A percentile compares a stretch with the other conserved stretches of the same genome.
Conservation (phyloP, 768 basidiomycete species). For the Trametes cingulata region DNA sequence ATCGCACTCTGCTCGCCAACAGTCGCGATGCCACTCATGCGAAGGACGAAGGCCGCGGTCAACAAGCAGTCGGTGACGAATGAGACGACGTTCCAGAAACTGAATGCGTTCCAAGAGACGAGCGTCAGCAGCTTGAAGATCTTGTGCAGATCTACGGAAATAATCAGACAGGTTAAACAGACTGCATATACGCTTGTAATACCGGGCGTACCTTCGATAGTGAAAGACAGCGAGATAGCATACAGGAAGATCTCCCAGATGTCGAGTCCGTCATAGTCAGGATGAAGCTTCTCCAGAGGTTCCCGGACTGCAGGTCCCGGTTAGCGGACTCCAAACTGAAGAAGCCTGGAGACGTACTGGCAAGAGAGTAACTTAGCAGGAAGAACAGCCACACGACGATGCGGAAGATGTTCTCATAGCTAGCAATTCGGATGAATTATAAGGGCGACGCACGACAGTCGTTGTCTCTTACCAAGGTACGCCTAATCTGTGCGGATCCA, state of each 20-base stretch:
- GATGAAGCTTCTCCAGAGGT: slow-evolving; percentile 71
- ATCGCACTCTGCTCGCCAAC: slow-evolving; percentile 38
- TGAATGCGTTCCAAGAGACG: slow-evolving; percentile 78
- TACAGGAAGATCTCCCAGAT: slow-evolving; percentile 82
- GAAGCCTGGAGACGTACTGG: slow-evolving; percentile 48
- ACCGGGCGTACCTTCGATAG: slow-evolving; percentile 65
- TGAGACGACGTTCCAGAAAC: slow-evolving; percentile 74
- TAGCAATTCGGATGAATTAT: no score
- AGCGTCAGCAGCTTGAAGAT: slow-evolving; percentile 70
- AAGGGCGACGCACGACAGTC: no score
- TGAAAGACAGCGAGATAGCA: slow-evolving; percentile 72
- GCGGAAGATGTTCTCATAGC: slow-evolving; percentile 78
- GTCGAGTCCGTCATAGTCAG: slow-evolving; percentile 58
- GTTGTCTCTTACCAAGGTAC: slow-evolving; percentile 82
- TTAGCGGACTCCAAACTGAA: background rate
- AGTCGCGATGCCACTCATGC: slow-evolving; percentile 55
- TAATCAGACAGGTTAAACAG: background rate
- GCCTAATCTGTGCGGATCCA: slow-evolving; percentile 75
- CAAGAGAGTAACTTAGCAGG: slow-evolving; percentile 79
- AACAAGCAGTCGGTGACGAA: slow-evolving; percentile 75
- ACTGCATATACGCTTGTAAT: background rate
- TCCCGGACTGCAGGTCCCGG: slow-evolving; percentile 55
- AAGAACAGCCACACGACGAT: slow-evolving; percentile 78
- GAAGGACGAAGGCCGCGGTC: slow-evolving; percentile 70
- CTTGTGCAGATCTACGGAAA: slow-evolving; percentile 59